Base-by-base conservation (phyloP, 805 yeast genomes). In the Candida parachauliodes region DNA sequence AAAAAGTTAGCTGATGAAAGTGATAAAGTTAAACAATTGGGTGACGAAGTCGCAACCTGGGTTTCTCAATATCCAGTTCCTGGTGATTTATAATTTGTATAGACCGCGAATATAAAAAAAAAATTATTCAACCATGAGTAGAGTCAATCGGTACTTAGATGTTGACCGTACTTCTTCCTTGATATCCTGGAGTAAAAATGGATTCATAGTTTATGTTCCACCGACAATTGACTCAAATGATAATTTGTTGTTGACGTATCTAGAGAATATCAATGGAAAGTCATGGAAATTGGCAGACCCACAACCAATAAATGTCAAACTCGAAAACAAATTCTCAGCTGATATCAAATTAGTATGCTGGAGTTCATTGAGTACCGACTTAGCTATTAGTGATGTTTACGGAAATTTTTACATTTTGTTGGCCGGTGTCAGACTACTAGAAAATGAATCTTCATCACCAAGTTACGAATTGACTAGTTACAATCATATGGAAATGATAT, bases 51-150 rank as follows among this genome's bases (percentile, higher is more conserved):
- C 51, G 72, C 81, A 54, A 73, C 70, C 46, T 93, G 98, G 98
- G 96, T 95, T 47, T 89, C 88, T 56, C 79, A 76, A 54, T 85
- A 74, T 74, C 93, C 94, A 41, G 94, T 88, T 45, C 97, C 97
- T 37, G 95, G 95, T 51, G 95, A 84, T 42, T 48, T 61, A 34
- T 54, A 50, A 41, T 16, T n/a, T n/a, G n/a, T n/a, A n/a, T n/a
- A n/a, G n/a, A n/a, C n/a, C n/a, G n/a, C n/a, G n/a, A n/a, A n/a
- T n/a, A n/a, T n/a, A n/a, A n/a, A n/a, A n/a, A n/a, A n/a, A n/a
- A n/a, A n/a, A n/a, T n/a, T n/a, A n/a, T n/a, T n/a, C n/a, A n/a
- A n/a, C n/a, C n/a, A 21, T 35, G 33, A 20, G 21, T 12, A 7
- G 17, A n/a, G 29, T 30, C 9, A 39, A 35, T 25, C 21, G 34